These are phyloP conservation scores for Quercus parvula DNA, from an alignment of 306 rosid genomes.

Conservation along the genomic window DNA sequence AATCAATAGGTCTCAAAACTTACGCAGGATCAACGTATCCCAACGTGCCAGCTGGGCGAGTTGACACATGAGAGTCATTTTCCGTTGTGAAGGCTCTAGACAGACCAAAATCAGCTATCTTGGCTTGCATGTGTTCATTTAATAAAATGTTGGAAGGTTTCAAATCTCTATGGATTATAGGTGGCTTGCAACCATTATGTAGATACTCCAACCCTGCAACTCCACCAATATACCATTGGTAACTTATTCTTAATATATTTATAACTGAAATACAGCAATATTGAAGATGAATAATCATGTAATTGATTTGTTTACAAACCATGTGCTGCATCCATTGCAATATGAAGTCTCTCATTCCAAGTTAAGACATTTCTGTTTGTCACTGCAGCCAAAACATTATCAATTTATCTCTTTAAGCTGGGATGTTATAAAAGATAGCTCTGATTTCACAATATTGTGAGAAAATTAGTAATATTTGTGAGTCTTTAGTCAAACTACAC, in stretches of 20 bases:
- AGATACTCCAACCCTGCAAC: conserved; percentile 21
- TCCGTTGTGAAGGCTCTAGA: conserved; percentile 18
- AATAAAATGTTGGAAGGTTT: conserved; percentile 39
- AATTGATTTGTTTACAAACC: background rate
- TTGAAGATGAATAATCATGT: background rate
- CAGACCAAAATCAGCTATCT: conserved; percentile 41
- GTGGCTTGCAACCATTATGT: conserved; percentile 20
- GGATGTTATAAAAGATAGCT: too few relatives aligned
- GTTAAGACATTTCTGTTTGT: too few relatives aligned
- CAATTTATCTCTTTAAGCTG: too few relatives aligned
- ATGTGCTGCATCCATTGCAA: too few relatives aligned
- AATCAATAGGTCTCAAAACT: background rate
- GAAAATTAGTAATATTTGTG: too few relatives aligned
- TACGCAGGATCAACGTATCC: conserved; percentile 38
- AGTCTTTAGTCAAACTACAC: too few relatives aligned
- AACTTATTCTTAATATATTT: too few relatives aligned
- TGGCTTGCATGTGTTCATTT: conserved; percentile 22
- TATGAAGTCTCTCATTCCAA: too few relatives aligned
- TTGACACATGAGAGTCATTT: conserved; percentile 11
- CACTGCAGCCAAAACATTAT: too few relatives aligned
- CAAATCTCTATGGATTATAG: conserved; percentile 30
- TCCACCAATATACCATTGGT: background rate
- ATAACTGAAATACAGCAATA: too few relatives aligned
- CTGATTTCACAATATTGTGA: too few relatives aligned
- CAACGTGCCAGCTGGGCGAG: conserved; percentile 13